Evolutionary conservation across 1,284 basidiomycete species (phyloP), one percentile per base, ranked within the genome.

Genomic region (Cryptococcus maquisensis): DNA sequence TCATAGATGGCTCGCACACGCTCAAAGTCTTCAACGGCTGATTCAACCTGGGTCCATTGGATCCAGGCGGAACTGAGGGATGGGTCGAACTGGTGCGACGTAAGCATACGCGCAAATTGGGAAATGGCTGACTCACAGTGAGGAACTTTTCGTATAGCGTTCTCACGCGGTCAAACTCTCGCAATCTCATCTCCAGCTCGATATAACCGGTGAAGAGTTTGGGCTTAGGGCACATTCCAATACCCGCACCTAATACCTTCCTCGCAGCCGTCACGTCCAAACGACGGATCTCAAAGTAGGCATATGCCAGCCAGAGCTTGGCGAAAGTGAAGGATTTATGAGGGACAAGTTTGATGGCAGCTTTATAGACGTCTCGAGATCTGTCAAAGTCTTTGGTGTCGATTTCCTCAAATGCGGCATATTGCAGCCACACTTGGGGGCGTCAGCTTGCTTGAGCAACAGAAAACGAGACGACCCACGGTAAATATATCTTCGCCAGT

Each of bases 321-420:
- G 95, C 91, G 65, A 99, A 99, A 0, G 96, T 98, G 74, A 99
- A 98, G 53, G 86, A 83, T 68, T 93, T 93, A 76, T 98, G 96
- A 0, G 96, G 95, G 1, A 98, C 86, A 23, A 98, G 83, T 56
- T 83, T 84, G 57, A 96, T 77, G 4, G 88, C 91, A 0, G 92
- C 93, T 74, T 92, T 87, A 78, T 95, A 98, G 32, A 98, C 87
- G 67, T 98, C 89, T 49, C 93, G 82, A 16, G 90, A 81, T 6
- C 95, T 86, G 32, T 81, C 81, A 62, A 85, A 87, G 69, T 98
- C 94, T 84, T 90, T 89, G 0, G 87, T 87, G 60, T 98, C 95
- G 44, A 93, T 86, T 77, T 98, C 96, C 76, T 99, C 96, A 64
- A 98, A 98, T 28, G 97, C 77, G 0, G 96, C 94, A 76, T 98